Evolutionary conservation across 345 rosid species (phyloP).

Genomic region (Populus euphratica): DNA sequence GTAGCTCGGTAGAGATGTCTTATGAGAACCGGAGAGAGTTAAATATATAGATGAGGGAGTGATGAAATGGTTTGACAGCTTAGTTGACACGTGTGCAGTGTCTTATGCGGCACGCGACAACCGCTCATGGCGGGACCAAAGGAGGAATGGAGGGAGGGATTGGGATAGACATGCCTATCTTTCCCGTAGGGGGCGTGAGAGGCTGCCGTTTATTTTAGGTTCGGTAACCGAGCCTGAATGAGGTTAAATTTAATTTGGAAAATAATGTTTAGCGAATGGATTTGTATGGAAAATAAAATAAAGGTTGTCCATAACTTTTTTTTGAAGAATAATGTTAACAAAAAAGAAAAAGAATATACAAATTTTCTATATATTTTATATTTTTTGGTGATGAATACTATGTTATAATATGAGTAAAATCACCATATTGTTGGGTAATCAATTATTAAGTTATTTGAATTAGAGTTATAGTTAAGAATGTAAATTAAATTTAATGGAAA

Average conservation of each 20-base stretch:
- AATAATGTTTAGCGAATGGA: not conserved
- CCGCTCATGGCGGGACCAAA: slow-evolving; percentile 52
- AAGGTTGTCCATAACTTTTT: too few species aligned
- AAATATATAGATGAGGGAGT: slow-evolving; percentile 26
- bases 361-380: too few species aligned
- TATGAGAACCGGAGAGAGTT: not conserved
- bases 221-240: slow-evolving; percentile 48
- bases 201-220: slow-evolving; percentile 9
- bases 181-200: not conserved
- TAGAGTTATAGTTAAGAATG: too few species aligned
- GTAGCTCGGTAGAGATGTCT: not conserved
- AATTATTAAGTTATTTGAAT: too few species aligned
- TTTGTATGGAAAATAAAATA: too few species aligned
- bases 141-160: not conserved
- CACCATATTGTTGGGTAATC: too few species aligned
- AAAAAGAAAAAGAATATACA: too few species aligned
- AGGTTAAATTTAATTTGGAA: not conserved
- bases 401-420: too few species aligned
- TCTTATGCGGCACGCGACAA: slow-evolving; percentile 58
- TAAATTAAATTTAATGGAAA: too few species aligned
- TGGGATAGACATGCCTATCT: not conserved
- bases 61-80: slow-evolving; percentile 23
- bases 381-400: too few species aligned
- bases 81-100: slow-evolving; percentile 39
- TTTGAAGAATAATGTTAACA: too few species aligned